Conservation (phyloP, 495 filamentous ascomycete species). For the Penicillium verhagenii region DNA sequence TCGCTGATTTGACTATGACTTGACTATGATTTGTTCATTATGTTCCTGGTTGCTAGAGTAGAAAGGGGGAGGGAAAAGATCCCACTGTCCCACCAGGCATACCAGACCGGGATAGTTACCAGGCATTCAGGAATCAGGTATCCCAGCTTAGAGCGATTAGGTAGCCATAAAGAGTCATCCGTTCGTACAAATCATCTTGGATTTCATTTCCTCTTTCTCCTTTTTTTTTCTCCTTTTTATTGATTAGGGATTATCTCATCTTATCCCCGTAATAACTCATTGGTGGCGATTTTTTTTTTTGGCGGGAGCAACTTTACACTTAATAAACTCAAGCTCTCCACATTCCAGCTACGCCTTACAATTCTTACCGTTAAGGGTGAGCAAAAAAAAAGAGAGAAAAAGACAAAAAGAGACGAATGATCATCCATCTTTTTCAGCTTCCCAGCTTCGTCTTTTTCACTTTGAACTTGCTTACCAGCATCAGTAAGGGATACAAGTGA, state of each 20-base stretch:
- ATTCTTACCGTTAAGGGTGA: no score
- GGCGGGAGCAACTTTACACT: neutral
- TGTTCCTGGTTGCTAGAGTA: no score
- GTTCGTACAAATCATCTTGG: neutral
- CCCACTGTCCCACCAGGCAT: neutral
- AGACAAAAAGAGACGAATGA: no score
- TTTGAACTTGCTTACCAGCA: neutral
- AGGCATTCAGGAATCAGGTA: neutral
- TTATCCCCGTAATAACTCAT: neutral
- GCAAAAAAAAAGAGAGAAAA: neutral
- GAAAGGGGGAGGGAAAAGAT: neutral
- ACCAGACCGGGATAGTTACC: neutral
- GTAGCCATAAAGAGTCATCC: neutral
- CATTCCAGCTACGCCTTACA: neutral
- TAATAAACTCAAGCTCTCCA: neutral
- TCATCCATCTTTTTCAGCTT: neutral
- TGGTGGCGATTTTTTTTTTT: neutral
- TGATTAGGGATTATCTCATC: neutral
- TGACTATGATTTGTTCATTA: no score
- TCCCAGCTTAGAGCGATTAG: no score
- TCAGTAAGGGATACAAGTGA: constrained; percentile 23
- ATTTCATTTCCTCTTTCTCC: neutral
- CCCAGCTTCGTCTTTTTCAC: neutral
- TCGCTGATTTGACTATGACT: neutral
- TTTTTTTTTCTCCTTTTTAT: neutral